Evolutionary conservation across 2,329 filamentous ascomycete species (phyloP).

Genomic region (Orbilia ellipsospora): DNA sequence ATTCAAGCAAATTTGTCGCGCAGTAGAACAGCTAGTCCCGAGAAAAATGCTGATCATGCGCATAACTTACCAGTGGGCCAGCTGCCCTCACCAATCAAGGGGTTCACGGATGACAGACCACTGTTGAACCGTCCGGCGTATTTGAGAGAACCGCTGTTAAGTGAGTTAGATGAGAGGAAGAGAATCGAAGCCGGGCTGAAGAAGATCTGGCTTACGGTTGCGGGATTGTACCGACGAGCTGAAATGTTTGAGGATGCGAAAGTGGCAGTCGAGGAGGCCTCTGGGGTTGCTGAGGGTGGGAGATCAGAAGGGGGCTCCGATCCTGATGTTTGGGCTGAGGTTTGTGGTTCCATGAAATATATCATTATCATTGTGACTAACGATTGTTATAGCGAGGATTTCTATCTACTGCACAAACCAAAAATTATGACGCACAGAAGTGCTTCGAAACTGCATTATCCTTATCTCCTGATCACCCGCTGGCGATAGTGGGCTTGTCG

Average conservation of each 20-base stretch:
- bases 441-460: conserved; percentile 85
- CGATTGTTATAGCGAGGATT: conserved; percentile 70
- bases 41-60: conserved; percentile 31
- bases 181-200: conserved; percentile 69
- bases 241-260: conserved; percentile 81
- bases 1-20: conserved; percentile 25
- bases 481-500: conserved; percentile 82
- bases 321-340: conserved; percentile 80
- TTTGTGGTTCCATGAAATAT: conserved; percentile 64
- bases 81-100: conserved; percentile 57
- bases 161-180: conserved; percentile 57
- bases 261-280: conserved; percentile 83
- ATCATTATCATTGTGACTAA: not conserved
- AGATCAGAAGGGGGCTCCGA: conserved; percentile 49
- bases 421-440: conserved; percentile 75
- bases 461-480: conserved; percentile 81
- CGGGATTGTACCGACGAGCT: conserved; percentile 85
- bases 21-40: conserved; percentile 22
- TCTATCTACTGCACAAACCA: conserved; percentile 72
- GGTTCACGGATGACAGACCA: conserved; percentile 56
- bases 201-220: conserved; percentile 89
- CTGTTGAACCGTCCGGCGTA: conserved; percentile 56
- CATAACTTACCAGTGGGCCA: conserved; percentile 57
- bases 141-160: conserved; percentile 57
- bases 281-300: conserved; percentile 80